These are phyloP conservation scores for Rauvolfia tetraphylla DNA, from an alignment of 257 asterid species.

Conservation along the genomic window DNA sequence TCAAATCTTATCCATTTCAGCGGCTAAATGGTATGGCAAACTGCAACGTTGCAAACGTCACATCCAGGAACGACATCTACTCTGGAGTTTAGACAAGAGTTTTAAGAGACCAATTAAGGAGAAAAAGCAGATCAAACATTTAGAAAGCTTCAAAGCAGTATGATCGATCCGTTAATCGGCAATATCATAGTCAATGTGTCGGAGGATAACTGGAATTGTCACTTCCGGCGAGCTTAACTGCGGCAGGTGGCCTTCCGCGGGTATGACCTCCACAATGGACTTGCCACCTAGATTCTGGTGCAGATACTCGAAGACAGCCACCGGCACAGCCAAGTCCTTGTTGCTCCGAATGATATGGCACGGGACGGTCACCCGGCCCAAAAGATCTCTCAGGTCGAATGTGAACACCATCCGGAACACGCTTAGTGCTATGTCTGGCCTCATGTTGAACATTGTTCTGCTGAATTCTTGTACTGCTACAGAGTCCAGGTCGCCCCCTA, in stretches of 20 bases:
- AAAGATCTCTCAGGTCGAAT: conserved; percentile 40
- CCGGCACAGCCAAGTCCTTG: conserved; percentile 70
- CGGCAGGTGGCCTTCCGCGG: conserved; percentile 75
- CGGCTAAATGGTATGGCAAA: too few relatives aligned
- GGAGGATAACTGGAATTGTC: conserved; percentile 53
- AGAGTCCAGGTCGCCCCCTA: conserved; percentile 74
- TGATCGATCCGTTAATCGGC: background rate
- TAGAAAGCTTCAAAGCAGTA: background rate
- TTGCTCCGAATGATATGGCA: conserved; percentile 75
- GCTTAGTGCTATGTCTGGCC: conserved; percentile 71
- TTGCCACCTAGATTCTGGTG: conserved; percentile 57
- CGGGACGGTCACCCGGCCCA: conserved; percentile 55
- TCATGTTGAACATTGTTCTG: conserved; percentile 66
- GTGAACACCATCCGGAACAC: conserved; percentile 51
- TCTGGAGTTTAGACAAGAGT: too few relatives aligned
- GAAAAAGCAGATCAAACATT: too few relatives aligned
- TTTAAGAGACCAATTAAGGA: too few relatives aligned
- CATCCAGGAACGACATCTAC: too few relatives aligned
- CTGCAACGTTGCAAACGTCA: background rate
- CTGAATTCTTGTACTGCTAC: conserved; percentile 76
- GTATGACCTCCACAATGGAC: conserved; percentile 60
- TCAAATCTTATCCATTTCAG: too few relatives aligned
- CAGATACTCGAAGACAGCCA: conserved; percentile 65
- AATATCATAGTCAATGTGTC: conserved; percentile 50
- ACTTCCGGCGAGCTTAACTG: conserved; percentile 68